Evolutionary conservation across 371 early-diverging fungal genomes (phyloP).

Genomic region (Blakeslea trispora): DNA sequence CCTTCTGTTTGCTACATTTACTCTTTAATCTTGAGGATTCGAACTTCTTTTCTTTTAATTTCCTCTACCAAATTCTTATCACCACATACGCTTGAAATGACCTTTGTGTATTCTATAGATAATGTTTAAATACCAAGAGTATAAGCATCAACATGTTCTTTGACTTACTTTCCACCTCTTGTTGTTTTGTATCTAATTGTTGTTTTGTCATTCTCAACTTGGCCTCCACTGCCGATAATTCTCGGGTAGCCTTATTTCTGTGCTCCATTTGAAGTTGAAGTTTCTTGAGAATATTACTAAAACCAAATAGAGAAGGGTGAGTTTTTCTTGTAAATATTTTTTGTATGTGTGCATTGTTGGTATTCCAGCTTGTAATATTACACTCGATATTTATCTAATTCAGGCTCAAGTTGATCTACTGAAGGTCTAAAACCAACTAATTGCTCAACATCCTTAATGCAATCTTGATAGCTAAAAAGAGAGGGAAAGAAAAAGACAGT

Average conservation of each 20-base stretch:
- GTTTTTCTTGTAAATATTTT: no score
- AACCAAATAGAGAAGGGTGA: neutral
- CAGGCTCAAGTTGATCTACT: conserved; percentile 29
- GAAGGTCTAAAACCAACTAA: conserved; percentile 30
- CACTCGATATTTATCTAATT: conserved; percentile 12
- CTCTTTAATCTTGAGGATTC: conserved; percentile 24
- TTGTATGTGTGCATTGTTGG: no score
- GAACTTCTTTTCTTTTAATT: conserved; percentile 18
- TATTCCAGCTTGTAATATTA: neutral
- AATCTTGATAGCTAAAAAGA: conserved; percentile 21
- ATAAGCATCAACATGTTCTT: no score
- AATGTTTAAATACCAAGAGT: no score
- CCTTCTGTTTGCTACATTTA: conserved; percentile 13
- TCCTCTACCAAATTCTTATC: conserved; percentile 27
- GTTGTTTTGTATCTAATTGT: conserved; percentile 15
- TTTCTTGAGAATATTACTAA: conserved; percentile 32
- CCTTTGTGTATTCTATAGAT: neutral
- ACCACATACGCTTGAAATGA: conserved; percentile 26
- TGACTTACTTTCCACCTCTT: conserved; percentile 24
- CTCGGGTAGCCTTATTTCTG: conserved; percentile 26
- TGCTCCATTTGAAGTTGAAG: conserved; percentile 18
- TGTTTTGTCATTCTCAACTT: conserved; percentile 42
- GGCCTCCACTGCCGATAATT: conserved; percentile 40
- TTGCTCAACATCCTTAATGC: conserved; percentile 32
- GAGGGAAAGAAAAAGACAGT: neutral